These are phyloP conservation scores for Chaetomium globosum DNA, from an alignment of 2,329 filamentous ascomycete species.

Conservation along the genomic window DNA sequence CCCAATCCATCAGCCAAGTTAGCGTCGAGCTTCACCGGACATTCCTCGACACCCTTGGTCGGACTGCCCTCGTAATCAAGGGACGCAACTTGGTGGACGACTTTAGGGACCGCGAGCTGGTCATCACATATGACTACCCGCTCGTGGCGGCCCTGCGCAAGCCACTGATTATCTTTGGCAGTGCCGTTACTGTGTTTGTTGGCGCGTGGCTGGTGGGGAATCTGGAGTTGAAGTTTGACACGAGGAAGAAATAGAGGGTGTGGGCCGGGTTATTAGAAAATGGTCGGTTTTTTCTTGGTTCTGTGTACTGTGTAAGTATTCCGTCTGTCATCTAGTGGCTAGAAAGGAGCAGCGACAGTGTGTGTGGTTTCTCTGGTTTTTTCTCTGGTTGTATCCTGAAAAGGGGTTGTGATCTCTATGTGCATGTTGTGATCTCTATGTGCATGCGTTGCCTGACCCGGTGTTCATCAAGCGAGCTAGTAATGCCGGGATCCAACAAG, in stretches of 20 bases:
- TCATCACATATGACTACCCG: conserved; percentile 88
- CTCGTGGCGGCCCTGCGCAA: conserved; percentile 76
- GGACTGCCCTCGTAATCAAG: conserved; percentile 77
- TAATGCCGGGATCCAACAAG: not conserved
- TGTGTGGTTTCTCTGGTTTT: not conserved
- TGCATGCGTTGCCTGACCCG: not conserved
- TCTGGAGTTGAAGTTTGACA: conserved; percentile 77
- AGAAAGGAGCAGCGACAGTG: conserved; percentile 21
- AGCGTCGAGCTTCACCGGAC: conserved; percentile 71
- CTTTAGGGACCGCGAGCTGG: conserved; percentile 76
- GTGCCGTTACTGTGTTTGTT: conserved; percentile 72
- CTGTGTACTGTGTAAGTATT: conserved; percentile 17
- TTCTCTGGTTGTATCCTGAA: not conserved
- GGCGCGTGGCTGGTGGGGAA: conserved; percentile 74
- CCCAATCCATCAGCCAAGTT: conserved; percentile 61
- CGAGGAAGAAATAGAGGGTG: conserved; percentile 46
- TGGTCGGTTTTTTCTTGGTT: conserved; percentile 17
- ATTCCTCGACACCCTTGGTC: conserved; percentile 90
- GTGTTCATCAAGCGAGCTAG: not conserved
- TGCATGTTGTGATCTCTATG: not conserved
- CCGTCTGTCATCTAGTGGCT: conserved; percentile 13
- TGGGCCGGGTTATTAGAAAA: conserved; percentile 23
- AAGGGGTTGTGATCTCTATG: not conserved
- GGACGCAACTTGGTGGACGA: conserved; percentile 90
- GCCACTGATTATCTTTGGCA: conserved; percentile 77